Evolutionary conservation across 163 green algal species (phyloP).

Genomic region (Scenedesmus sp.): DNA sequence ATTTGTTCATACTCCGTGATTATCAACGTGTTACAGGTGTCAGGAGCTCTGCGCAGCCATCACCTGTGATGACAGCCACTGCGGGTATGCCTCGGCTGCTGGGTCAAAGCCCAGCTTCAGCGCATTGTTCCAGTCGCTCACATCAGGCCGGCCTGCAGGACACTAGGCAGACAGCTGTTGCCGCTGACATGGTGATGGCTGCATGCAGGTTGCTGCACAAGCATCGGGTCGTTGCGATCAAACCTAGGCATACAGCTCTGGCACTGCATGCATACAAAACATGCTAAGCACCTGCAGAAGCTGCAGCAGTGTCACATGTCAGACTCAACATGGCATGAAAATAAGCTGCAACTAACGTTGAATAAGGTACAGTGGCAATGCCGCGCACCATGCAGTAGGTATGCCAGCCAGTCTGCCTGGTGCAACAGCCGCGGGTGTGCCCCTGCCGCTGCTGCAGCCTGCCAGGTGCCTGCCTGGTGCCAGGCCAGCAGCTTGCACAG

Average conservation of each 20-base stretch:
- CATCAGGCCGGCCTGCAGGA: constrained; percentile 10
- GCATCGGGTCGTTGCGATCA: too few species aligned
- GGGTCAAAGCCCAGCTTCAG: constrained; percentile 97
- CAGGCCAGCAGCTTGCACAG: constrained; percentile 90
- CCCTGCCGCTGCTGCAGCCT: constrained; percentile 51
- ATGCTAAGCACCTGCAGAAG: neutral
- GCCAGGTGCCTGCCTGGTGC: constrained; percentile 67
- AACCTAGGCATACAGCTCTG: neutral
- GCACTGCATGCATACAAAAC: neutral
- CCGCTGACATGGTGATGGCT: neutral
- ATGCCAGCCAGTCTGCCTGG: constrained; percentile 92
- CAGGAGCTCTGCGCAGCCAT: neutral
- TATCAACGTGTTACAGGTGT: too few species aligned
- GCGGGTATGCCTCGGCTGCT: constrained; percentile 75
- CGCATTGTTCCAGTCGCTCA: constrained; percentile 93
- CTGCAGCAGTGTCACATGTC: neutral
- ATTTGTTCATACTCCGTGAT: too few species aligned
- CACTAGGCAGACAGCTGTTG: neutral
- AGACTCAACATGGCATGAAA: too few species aligned
- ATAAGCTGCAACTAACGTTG: too few species aligned
- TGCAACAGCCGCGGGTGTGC: constrained; percentile 71
- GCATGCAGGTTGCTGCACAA: too few species aligned
- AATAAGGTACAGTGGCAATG: neutral
- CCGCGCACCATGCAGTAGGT: constrained; percentile 74
- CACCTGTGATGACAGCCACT: constrained; percentile 80